Evolutionary conservation across 1,139 yeast species (phyloP).

Genomic region (Diutina rugosa): DNA sequence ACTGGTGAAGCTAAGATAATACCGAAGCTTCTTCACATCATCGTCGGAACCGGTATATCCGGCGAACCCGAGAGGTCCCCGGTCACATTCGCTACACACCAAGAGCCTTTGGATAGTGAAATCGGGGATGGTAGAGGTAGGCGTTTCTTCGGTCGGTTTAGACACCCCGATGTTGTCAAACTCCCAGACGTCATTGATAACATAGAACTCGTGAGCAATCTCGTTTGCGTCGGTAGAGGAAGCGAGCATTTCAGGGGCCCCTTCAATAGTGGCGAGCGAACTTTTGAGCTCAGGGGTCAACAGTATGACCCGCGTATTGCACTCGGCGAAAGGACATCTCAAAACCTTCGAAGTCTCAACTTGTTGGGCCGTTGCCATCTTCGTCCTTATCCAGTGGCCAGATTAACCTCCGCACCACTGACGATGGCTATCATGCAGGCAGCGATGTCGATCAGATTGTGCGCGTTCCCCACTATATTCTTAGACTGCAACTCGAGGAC

Average conservation of each 20-base stretch:
- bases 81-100: slow-evolving; percentile 63
- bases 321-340: slow-evolving; percentile 23
- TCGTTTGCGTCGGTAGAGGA: background rate
- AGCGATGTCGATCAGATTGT: too few species aligned
- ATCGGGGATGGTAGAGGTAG: slow-evolving; percentile 4
- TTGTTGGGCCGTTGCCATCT: too few species aligned
- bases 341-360: background rate
- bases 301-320: slow-evolving; percentile 24
- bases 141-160: slow-evolving; percentile 20
- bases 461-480: too few species aligned
- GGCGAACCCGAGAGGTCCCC: slow-evolving; percentile 64
- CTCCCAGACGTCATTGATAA: slow-evolving; percentile 53
- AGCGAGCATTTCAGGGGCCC: slow-evolving; percentile 21
- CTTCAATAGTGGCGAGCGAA: slow-evolving; percentile 8
- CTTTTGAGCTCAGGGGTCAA: slow-evolving; percentile 10
- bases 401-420: too few species aligned
- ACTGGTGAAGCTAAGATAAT: slow-evolving; percentile 31
- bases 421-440: too few species aligned
- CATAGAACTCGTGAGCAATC: slow-evolving; percentile 15
- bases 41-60: slow-evolving; percentile 20
- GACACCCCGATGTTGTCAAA: slow-evolving; percentile 72
- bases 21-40: slow-evolving; percentile 25
- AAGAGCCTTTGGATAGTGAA: slow-evolving; percentile 34
- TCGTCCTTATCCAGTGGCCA: too few species aligned
- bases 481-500: too few species aligned